Base-by-base conservation (phyloP, 176 grass and related monocot genomes). In the Rhipidocladum racemiflorum region DNA sequence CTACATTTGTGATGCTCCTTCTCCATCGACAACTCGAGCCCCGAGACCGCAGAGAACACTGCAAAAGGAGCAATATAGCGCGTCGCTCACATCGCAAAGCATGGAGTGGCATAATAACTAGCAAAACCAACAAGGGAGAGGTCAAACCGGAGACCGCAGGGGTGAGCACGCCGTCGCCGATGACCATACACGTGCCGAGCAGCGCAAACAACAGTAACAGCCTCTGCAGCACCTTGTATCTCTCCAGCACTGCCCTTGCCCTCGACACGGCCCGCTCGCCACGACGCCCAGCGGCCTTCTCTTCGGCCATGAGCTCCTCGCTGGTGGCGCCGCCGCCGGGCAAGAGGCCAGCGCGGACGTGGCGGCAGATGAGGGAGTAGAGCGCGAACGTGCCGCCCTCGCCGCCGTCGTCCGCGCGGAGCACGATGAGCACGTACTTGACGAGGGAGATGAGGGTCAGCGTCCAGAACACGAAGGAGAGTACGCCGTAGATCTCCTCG, bases 401-500 rank as follows among this genome's bases (percentile, higher is more conserved):
- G 7, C 97, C 97, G 56, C 92, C 90, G 74, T 99, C 97, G 63
- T 96, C 87, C 0, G 97, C 97, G 43, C 84, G 85, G 56, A 99
- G 97, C 74, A 99, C 93, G 72, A 99, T 85, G 83, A 92, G 72
- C n/a, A 99, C 97, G 84, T 99, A 99, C 85, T 99, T 99, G 38
- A 99, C 3, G 20, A 99, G 91, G 9, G 97, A 90, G 70, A 99
- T 87, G 63, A 96, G 84, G 51, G 97, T 99, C 42, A 99, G 90
- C 61, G 93, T 99, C 97, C 97, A 99, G 91, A 99, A 96, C 54
- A 99, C 97, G 83, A 99, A 99, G 63, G 97, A 99, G 71, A 99
- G 89, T 14, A 96, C 97, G 28, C 97, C 97, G 75, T 96, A 99
- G 83, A 99, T 99, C 91, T 99, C 97, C 75, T 99, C 97, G 65